Percentiles rank a stretch among this genome's conserved stretches.
Conservation (phyloP, 306 rosid genomes). For the Abrus precatorius region DNA sequence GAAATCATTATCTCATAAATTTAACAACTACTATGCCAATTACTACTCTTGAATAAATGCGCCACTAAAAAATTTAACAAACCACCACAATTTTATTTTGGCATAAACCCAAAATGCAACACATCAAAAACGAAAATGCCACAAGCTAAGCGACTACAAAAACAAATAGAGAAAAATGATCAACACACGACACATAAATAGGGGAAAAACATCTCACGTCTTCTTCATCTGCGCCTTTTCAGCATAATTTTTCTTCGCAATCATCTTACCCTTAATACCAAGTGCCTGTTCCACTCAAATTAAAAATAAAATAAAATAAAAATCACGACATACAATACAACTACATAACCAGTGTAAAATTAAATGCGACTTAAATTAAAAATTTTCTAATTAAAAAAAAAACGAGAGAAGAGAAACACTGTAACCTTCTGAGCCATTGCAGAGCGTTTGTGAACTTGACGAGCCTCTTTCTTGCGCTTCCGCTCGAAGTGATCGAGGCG, state of each 20-base stretch:
- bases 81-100: neutral
- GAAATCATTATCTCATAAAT: constrained; percentile 26
- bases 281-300: constrained; percentile 58
- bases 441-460: constrained; percentile 83
- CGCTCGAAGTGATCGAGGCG: constrained; percentile 91
- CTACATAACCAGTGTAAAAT: neutral
- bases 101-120: neutral
- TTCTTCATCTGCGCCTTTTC: constrained; percentile 91
- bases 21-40: constrained; percentile 6
- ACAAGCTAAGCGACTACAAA: constrained; percentile 4
- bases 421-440: constrained; percentile 82
- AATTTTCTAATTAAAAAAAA: neutral
- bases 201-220: constrained; percentile 68
- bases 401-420: neutral
- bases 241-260: constrained; percentile 87
- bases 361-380: neutral
- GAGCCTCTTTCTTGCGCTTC: constrained; percentile 92
- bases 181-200: neutral
- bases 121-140: neutral
- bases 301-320: constrained; percentile 4
- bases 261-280: constrained; percentile 86
- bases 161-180: neutral
- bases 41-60: constrained; percentile 5
- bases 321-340: neutral
- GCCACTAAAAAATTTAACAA: neutral